A percentile compares a stretch with the other conserved stretches of the same genome.
These are phyloP conservation scores for Acanthamoeba castellanii DNA, from an alignment of 208 protist genomes.

Conservation along the genomic window DNA sequence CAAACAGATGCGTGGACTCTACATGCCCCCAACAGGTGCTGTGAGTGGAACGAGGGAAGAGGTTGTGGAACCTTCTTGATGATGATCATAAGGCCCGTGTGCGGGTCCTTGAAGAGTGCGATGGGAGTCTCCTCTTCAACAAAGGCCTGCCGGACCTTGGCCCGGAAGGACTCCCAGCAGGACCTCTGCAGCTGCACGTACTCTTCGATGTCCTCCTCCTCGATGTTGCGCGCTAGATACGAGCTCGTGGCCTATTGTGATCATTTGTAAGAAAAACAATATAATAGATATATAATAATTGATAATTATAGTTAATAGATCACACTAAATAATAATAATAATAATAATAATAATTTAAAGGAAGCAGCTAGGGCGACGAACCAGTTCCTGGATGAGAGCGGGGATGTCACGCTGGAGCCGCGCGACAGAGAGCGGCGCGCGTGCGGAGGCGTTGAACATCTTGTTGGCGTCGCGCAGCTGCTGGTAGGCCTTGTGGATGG, in stretches of 20 bases:
- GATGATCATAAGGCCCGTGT: constrained; percentile 34
- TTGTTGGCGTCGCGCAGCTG: constrained; percentile 34
- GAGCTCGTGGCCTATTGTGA: background rate
- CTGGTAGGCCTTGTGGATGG: constrained; percentile 58
- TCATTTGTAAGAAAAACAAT: background rate
- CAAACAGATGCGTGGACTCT: no score
- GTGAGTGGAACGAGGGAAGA: background rate
- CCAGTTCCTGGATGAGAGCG: constrained; percentile 25
- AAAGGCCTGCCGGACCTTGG: constrained; percentile 16
- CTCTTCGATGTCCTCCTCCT: constrained; percentile 52
- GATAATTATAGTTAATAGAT: no score
- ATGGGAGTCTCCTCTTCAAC: constrained; percentile 44
- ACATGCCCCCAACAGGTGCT: background rate
- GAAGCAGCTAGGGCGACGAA: background rate
- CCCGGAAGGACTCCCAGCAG: constrained; percentile 9
- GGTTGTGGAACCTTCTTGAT: constrained; percentile 2
- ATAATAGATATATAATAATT: no score
- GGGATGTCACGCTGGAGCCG: constrained; percentile 18
- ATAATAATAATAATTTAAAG: background rate
- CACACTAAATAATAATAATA: background rate
- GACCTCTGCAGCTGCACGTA: constrained; percentile 52
- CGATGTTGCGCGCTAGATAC: background rate
- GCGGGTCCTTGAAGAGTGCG: constrained; percentile 25
- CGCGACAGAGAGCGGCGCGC: background rate
- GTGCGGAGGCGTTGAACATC: background rate